These are phyloP conservation scores for Ramaria sp. DNA, from an alignment of 768 basidiomycete species.

Conservation along the genomic window DNA sequence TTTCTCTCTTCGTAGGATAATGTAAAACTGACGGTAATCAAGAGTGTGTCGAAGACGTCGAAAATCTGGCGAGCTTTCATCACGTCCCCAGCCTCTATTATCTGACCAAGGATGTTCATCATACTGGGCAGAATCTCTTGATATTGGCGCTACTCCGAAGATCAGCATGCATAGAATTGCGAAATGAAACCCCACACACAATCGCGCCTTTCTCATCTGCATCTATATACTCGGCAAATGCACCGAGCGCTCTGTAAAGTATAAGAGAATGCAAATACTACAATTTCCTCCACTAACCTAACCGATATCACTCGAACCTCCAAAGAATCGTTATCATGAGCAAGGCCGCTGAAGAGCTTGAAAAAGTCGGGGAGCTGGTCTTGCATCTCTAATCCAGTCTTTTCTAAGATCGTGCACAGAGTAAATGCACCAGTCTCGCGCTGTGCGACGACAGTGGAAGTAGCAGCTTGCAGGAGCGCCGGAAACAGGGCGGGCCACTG, in stretches of 20 bases:
- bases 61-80: slow-evolving; percentile 78
- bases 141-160: slow-evolving; percentile 56
- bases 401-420: slow-evolving; percentile 84
- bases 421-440: slow-evolving; percentile 91
- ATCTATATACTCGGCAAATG: slow-evolving; percentile 89
- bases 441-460: slow-evolving; percentile 54
- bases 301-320: slow-evolving; percentile 89
- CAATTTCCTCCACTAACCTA: slow-evolving; percentile 31
- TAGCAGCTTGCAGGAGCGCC: slow-evolving; percentile 72
- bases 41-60: slow-evolving; percentile 89
- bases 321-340: slow-evolving; percentile 75
- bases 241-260: slow-evolving; percentile 61
- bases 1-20: background rate
- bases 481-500: slow-evolving; percentile 84
- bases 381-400: slow-evolving; percentile 82
- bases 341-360: slow-evolving; percentile 60
- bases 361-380: slow-evolving; percentile 65
- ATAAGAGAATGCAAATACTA: slow-evolving; percentile 4
- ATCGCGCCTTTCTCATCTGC: slow-evolving; percentile 78
- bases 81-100: slow-evolving; percentile 71
- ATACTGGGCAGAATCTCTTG: slow-evolving; percentile 80
- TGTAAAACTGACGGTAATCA: background rate
- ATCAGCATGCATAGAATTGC: slow-evolving; percentile 1
- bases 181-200: slow-evolving; percentile 32
- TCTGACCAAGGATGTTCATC: slow-evolving; percentile 80